phyloP scores from a whole-genome alignment of 2,329 filamentous ascomycete genomes.

The Claviceps sp. region DNA sequence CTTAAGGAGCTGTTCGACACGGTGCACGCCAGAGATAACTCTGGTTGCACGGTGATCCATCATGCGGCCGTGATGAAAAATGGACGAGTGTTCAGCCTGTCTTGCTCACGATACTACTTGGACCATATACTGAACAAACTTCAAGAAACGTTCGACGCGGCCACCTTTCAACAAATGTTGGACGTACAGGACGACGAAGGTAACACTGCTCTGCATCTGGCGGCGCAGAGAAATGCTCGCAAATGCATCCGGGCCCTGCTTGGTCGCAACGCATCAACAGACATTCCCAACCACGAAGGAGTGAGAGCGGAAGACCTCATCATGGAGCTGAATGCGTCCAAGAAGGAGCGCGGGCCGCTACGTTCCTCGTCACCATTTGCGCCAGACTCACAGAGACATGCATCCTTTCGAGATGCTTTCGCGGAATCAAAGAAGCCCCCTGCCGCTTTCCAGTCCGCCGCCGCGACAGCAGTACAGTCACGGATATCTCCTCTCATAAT shows the following conservation, averaged over 20 bases:
- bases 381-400: slow-evolving; percentile 45
- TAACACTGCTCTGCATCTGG: slow-evolving; percentile 69
- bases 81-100: slow-evolving; percentile 68
- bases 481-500: slow-evolving; percentile 57
- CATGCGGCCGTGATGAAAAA: slow-evolving; percentile 84
- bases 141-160: slow-evolving; percentile 60
- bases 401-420: slow-evolving; percentile 37
- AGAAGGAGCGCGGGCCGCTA: slow-evolving; percentile 54
- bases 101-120: slow-evolving; percentile 84
- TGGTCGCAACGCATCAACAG: slow-evolving; percentile 67
- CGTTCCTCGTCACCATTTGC: slow-evolving; percentile 64
- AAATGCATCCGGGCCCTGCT: slow-evolving; percentile 77
- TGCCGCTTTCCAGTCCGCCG: slow-evolving; percentile 42
- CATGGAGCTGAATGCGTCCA: slow-evolving; percentile 55
- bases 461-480: slow-evolving; percentile 54
- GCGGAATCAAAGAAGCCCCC: slow-evolving; percentile 29
- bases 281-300: slow-evolving; percentile 70
- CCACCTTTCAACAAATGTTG: slow-evolving; percentile 64
- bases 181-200: slow-evolving; percentile 76
- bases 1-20: slow-evolving; percentile 75
- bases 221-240: slow-evolving; percentile 70
- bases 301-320: slow-evolving; percentile 78
- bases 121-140: slow-evolving; percentile 84
- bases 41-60: slow-evolving; percentile 81
- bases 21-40: slow-evolving; percentile 64